A percentile compares a stretch with the other conserved stretches of the same genome.
Evolutionary conservation across 2,329 filamentous ascomycete genomes (phyloP).

Genomic region (Diplodia sapinea): DNA sequence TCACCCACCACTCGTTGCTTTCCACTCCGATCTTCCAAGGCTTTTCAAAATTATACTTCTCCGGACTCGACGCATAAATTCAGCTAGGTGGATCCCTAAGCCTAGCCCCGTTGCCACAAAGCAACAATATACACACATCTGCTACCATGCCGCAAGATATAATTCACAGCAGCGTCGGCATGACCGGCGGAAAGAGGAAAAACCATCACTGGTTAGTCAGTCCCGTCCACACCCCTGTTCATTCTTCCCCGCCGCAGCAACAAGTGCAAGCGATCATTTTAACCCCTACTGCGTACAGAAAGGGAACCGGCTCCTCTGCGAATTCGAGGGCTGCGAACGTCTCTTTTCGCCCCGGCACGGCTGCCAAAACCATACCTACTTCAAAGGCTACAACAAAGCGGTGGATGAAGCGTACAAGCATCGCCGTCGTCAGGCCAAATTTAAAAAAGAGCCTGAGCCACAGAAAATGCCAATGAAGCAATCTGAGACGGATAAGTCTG

Average conservation of each 20-base stretch:
- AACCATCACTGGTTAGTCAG: background rate
- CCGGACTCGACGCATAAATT: no score
- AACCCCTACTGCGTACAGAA: background rate
- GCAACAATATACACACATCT: background rate
- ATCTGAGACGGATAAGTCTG: no score
- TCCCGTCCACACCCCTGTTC: background rate
- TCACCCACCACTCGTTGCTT: no score
- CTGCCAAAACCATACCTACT: background rate
- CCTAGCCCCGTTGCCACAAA: background rate
- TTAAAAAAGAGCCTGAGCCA: no score
- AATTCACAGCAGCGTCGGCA: background rate
- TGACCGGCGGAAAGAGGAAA: background rate
- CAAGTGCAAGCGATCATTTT: background rate
- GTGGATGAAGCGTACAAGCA: background rate
- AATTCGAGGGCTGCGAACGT: background rate
- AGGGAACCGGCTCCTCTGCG: background rate
- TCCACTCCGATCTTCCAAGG: no score
- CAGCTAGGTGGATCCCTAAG: background rate
- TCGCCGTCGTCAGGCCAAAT: no score
- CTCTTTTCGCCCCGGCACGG: background rate
- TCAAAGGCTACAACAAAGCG: background rate
- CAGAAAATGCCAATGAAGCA: no score
- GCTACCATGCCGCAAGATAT: background rate
- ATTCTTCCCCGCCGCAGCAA: background rate
- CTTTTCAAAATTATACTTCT: no score